These are phyloP conservation scores for Amanita muscaria DNA, from an alignment of 768 basidiomycete species.

Conservation along the genomic window DNA sequence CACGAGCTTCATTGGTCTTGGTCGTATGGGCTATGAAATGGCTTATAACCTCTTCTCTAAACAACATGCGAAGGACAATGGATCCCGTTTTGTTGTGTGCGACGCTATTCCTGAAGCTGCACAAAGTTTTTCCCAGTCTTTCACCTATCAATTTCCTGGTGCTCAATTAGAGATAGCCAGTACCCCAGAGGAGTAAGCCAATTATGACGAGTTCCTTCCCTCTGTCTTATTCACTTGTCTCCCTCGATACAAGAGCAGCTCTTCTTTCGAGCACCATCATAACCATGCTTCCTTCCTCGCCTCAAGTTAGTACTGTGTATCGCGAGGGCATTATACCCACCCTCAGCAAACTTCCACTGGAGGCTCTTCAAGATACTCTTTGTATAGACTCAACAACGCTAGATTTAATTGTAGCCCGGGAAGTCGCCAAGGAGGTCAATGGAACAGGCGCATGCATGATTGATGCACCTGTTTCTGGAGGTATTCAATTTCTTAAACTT, in stretches of 20 bases:
- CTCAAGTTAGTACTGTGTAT: constrained; percentile 79
- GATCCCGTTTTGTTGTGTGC: constrained; percentile 65
- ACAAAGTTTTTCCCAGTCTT: constrained; percentile 43
- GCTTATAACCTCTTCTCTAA: constrained; percentile 77
- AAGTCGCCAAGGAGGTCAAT: constrained; percentile 48
- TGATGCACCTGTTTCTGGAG: constrained; percentile 93
- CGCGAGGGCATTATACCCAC: constrained; percentile 57
- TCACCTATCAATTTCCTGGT: constrained; percentile 48
- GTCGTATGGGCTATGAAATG: constrained; percentile 88
- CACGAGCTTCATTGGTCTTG: constrained; percentile 79
- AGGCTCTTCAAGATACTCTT: constrained; percentile 36
- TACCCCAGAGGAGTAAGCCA: constrained; percentile 67
- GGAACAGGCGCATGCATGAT: constrained; percentile 63
- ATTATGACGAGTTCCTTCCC: neutral
- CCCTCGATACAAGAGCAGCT: constrained; percentile 42
- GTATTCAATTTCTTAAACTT: constrained; percentile 31
- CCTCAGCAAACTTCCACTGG: constrained; percentile 39
- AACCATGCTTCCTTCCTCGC: constrained; percentile 90
- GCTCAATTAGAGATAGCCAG: constrained; percentile 48
- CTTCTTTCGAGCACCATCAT: constrained; percentile 56
- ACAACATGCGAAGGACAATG: constrained; percentile 41
- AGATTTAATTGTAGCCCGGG: constrained; percentile 66
- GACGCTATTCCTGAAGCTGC: constrained; percentile 61
- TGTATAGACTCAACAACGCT: constrained; percentile 90
- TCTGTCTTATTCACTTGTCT: constrained; percentile 3